A percentile compares a stretch with the other conserved stretches of the same genome.
phyloP scores from a whole-genome alignment of 106 monocot species.

The Dioscorea dumetorum region DNA sequence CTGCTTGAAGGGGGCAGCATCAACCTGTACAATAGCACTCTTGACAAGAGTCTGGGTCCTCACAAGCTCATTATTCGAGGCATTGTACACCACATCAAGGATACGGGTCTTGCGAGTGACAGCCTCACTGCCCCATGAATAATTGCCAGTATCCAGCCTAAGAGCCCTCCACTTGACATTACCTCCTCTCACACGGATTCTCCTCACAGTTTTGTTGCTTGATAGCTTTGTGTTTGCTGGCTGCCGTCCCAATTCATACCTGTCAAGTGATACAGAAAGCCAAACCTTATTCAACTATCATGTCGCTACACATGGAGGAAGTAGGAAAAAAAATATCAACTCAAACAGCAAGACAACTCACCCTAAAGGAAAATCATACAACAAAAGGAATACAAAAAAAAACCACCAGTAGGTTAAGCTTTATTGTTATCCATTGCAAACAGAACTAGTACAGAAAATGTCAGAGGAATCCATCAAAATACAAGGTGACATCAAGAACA shows the following conservation, averaged over 20 bases:
- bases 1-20: constrained; percentile 89
- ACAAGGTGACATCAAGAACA: no score
- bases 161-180: constrained; percentile 94
- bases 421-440: no score
- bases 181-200: constrained; percentile 77
- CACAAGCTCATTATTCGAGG: constrained; percentile 88
- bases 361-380: no score
- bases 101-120: constrained; percentile 79
- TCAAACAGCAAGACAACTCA: no score
- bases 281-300: no score
- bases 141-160: constrained; percentile 78
- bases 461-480: no score
- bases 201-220: constrained; percentile 87
- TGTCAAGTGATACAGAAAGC: not conserved
- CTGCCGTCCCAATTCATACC: constrained; percentile 51
- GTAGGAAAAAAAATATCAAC: no score
- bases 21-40: constrained; percentile 85
- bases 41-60: constrained; percentile 87
- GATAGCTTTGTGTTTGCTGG: constrained; percentile 80
- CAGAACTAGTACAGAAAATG: no score
- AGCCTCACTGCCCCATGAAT: constrained; percentile 87
- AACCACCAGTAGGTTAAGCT: no score
- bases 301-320: no score
- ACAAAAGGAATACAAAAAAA: no score
- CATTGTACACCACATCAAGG: constrained; percentile 86